Evolutionary conservation across 805 yeast species (phyloP).

Genomic region (Ogataea trehalophila): DNA sequence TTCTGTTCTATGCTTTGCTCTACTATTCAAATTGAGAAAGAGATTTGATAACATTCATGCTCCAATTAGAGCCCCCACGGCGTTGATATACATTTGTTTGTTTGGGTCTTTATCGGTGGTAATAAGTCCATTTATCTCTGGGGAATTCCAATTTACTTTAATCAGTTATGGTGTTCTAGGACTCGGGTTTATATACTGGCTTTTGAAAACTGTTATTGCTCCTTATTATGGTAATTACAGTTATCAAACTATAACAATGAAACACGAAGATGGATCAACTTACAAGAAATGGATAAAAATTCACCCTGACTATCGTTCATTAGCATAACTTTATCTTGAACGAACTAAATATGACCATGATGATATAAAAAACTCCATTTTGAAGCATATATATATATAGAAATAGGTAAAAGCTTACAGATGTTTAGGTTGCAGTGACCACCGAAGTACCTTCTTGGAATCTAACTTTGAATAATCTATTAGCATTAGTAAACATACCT

Average conservation of each 20-base stretch:
- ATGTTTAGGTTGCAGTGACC: conserved; percentile 57
- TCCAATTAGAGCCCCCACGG: conserved; percentile 21
- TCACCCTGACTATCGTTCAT: background rate
- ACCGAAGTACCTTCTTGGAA: conserved; percentile 97
- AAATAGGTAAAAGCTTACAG: background rate
- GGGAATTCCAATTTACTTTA: conserved; percentile 20
- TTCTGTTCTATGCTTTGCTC: conserved; percentile 20
- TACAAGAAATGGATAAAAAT: conserved; percentile 19
- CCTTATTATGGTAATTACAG: conserved; percentile 14
- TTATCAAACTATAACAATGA: conserved; percentile 4
- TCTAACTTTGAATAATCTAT: conserved; percentile 85
- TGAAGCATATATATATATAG: background rate
- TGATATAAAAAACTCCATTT: background rate
- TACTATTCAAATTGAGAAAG: conserved; percentile 18
- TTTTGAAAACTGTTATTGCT: conserved; percentile 8
- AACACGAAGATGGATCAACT: conserved; percentile 19
- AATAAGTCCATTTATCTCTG: conserved; percentile 45
- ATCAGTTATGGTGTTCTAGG: conserved; percentile 16
- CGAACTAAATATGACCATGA: background rate
- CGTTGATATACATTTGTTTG: conserved; percentile 36
- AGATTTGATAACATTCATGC: conserved; percentile 20
- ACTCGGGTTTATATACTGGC: conserved; percentile 22
- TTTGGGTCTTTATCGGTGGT: conserved; percentile 43
- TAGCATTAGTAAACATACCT: conserved; percentile 98
- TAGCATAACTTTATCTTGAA: background rate